Base-by-base conservation (phyloP, 805 yeast genomes). In the Blastobotrys attinorum region DNA sequence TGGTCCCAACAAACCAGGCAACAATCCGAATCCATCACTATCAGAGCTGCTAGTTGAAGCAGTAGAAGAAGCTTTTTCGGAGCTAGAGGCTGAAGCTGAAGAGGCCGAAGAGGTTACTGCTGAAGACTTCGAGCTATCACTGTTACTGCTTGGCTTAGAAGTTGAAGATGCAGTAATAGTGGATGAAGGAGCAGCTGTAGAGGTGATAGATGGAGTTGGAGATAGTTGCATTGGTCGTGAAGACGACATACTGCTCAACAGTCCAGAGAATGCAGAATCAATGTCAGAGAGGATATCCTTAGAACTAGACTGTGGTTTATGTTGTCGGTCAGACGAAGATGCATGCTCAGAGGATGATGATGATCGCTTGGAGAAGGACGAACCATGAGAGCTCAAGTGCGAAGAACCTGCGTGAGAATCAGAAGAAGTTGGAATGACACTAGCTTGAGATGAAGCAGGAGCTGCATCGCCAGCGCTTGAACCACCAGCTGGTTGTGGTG, bases 201-300 rank as follows among this genome's bases (percentile, higher is more conserved):
- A 29, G 2, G 43, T 23, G 3, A 39, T 25, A 11, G 49, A 18
- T 4, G 52, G 13, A 18, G 49, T 38, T 7, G 52, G 17, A 13
- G 49, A 34, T 22, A 48, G 46, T 3, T 48, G 25, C n/a, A 43
- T 42, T 3, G 54, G 54, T 2, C 21, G 42, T 13, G 40, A 38
- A 16, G 54, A 45, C 20, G 53, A 47, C 11, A 52, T 23, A 15
- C 44, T 37, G 31, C 37, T 42, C 31, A 51, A 34, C 32, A 52
- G 27, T 10, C 45, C 48, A 5, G 55, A 46, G 34, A 48, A 52
- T 11, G 48, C 54, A 22, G 55, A 49, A 18, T 46, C 45, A 18
- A 52, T 44, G 27, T 46, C 53, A 17, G 48, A 45, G 31, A 41
- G 20, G 29, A 49, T 48, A 15, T 42, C 22, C 7, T 43, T 23